These are phyloP conservation scores for Suillus subluteus DNA, from an alignment of 768 basidiomycete genomes.

Conservation along the genomic window DNA sequence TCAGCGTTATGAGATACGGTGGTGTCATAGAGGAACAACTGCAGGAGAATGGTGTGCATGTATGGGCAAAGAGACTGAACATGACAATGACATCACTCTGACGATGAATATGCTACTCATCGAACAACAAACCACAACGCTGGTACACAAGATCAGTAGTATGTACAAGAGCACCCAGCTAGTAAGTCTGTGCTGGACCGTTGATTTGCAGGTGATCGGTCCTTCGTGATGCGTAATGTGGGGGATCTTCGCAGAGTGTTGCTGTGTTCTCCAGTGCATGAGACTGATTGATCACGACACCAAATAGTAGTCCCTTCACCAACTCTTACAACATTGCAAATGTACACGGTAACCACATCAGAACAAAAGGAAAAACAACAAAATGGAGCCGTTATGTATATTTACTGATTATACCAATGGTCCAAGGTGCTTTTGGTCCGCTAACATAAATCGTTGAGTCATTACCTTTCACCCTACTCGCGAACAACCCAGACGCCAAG, in stretches of 20 bases:
- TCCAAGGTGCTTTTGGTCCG: not conserved
- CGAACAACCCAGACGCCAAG: too few species aligned
- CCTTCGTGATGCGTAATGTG: not conserved
- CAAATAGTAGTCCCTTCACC: not conserved
- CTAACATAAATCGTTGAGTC: too few species aligned
- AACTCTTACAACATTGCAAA: not conserved
- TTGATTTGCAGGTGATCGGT: not conserved
- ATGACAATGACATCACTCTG: constrained; percentile 11
- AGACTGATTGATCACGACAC: not conserved
- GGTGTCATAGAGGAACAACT: not conserved
- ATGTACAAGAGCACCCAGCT: too few species aligned
- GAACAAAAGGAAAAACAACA: not conserved
- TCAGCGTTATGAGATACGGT: not conserved
- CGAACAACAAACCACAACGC: not conserved
- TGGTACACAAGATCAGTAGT: not conserved
- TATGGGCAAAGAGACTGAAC: not conserved
- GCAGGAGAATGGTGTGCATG: not conserved
- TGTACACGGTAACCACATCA: not conserved
- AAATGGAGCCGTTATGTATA: not conserved
- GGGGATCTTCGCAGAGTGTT: too few species aligned
- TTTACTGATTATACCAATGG: not conserved
- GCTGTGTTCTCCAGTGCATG: not conserved
- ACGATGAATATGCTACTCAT: not conserved
- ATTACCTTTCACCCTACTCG: too few species aligned
- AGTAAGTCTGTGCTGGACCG: too few species aligned